These are phyloP conservation scores for Penicillium fimorum DNA, from an alignment of 495 filamentous ascomycete genomes.

Conservation along the genomic window DNA sequence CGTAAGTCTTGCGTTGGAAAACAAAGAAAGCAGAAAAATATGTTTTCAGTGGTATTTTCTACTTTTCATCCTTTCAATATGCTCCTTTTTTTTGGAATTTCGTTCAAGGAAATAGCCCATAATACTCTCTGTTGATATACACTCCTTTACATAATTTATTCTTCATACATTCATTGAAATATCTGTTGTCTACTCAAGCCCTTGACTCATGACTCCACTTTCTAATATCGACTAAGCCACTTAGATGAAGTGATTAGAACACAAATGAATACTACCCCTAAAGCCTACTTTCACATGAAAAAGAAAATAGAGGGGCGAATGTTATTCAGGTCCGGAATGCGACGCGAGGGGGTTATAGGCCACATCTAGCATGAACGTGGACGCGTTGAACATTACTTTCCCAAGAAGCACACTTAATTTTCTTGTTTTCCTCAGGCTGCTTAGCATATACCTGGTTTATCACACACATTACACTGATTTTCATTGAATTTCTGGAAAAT, in stretches of 20 bases:
- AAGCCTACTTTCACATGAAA: not conserved
- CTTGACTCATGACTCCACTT: not conserved
- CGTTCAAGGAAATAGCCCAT: not conserved
- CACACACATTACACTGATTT: not conserved
- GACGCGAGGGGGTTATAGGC: conserved; percentile 9
- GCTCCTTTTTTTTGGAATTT: not conserved
- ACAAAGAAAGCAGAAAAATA: not conserved
- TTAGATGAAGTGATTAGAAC: not conserved
- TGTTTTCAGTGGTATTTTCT: not conserved
- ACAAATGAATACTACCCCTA: not conserved
- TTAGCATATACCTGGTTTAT: not conserved
- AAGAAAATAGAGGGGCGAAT: not conserved
- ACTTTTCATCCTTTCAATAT: not conserved
- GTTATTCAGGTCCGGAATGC: conserved; percentile 8
- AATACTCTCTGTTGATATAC: conserved; percentile 1
- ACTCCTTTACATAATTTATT: not conserved
- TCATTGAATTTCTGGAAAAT: not conserved
- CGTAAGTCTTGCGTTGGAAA: not conserved
- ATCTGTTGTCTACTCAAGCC: not conserved
- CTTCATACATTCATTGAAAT: not conserved
- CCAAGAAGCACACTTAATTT: not conserved
- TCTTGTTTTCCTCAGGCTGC: not conserved
- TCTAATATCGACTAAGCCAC: not conserved
- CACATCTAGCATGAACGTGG: not conserved
- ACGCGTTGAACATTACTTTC: not conserved